Evolutionary conservation across 768 basidiomycete genomes (phyloP), one percentile per base, ranked within the genome.

Genomic region (Hericium erinaceus): DNA sequence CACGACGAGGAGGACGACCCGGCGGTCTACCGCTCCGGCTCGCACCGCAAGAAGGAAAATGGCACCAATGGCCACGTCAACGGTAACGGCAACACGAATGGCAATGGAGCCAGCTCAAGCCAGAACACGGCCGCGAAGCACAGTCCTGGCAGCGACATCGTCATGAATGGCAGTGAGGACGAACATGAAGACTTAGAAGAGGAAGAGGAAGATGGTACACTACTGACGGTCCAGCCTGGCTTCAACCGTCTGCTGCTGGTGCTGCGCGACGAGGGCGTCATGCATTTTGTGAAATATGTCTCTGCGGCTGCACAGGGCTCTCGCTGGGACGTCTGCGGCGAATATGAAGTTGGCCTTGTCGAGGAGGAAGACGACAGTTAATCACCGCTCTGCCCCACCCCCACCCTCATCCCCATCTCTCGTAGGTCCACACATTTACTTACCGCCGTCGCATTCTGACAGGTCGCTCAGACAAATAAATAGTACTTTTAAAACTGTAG

Each of bases 1-100:
- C 92, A 95, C 61, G 87, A 95, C 60, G 93, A 91, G 64, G 92
- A 92, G 66, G 94, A 95, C 61, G 95, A 98, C 69, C 94, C 94
- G 13, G 92, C 95, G 1, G 87, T 97, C 15, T 98, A 95, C 69
- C 87, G 92, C 28, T 80, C 82, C 16, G 67, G 71, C 37, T 63
- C 67, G 38, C 59, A 54, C 28, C 64, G 64, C 52, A 68, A 67
- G 26, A 57, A 52, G 24, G 58, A 61, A 10, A 61, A 56, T 5
- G 41, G 41, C 0, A 63, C 52, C 11, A 62, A 65, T 38, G 66
- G 64, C 28, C 60, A 58, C 39, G 60, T 60, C 15, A 64, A 63
- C 16, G 66, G 65, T 18, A 60, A 58, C 41, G 52, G 46, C 10
- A 58, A 62, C 11, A 50, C 56, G 40, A 62, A 62, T 22, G 60